Conservation (phyloP, 805 yeast genomes). For the Lipomyces kockii region DNA sequence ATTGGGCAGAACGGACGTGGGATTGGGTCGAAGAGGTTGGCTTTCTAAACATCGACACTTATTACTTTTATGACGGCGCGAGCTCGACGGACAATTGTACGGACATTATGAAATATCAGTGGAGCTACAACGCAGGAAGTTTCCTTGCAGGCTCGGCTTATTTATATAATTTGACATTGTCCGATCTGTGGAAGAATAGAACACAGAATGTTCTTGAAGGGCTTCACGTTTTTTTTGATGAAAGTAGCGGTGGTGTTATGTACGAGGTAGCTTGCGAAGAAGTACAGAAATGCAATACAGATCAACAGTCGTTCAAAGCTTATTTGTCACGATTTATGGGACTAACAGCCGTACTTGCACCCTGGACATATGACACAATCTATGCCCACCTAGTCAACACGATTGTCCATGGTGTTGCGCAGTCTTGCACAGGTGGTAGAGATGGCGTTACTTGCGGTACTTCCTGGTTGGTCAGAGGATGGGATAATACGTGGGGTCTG, state of each 20-base stretch:
- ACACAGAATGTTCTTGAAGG: conserved; percentile 61
- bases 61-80: conserved; percentile 57
- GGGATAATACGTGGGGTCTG: conserved; percentile 78
- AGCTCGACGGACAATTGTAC: conserved; percentile 63
- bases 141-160: conserved; percentile 80
- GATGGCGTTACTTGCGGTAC: conserved; percentile 90
- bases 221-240: conserved; percentile 53
- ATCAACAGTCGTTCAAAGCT: conserved; percentile 90
- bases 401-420: conserved; percentile 76
- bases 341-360: conserved; percentile 71
- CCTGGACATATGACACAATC: conserved; percentile 49
- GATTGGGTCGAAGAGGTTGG: conserved; percentile 65
- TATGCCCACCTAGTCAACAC: conserved; percentile 47
- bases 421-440: conserved; percentile 81
- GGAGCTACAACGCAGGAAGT: conserved; percentile 89
- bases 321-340: conserved; percentile 77
- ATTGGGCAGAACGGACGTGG: conserved; percentile 70
- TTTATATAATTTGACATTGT: conserved; percentile 72
- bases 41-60: conserved; percentile 47
- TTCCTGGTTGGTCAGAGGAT: conserved; percentile 69
- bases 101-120: conserved; percentile 60
- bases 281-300: conserved; percentile 68
- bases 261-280: conserved; percentile 86
- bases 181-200: conserved; percentile 68
- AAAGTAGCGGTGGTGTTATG: conserved; percentile 55